These are phyloP conservation scores for Hericium erinaceus DNA, from an alignment of 768 basidiomycete genomes.

Conservation along the genomic window DNA sequence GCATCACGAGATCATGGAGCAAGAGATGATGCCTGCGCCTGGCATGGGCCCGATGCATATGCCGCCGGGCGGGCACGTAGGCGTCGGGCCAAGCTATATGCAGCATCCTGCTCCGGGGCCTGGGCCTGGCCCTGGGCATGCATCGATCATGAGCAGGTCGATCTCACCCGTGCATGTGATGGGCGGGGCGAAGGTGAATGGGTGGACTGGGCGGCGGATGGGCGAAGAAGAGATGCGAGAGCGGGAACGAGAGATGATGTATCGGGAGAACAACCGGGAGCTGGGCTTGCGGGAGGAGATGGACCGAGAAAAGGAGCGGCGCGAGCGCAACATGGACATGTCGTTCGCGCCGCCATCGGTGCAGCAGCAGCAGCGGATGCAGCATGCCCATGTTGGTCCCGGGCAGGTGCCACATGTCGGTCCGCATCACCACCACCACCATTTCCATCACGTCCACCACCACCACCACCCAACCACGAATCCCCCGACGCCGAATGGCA, in stretches of 20 bases:
- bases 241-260: conserved; percentile 5
- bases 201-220: conserved; percentile 1
- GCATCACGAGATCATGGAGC: conserved; percentile 8
- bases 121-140: background rate
- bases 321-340: conserved; percentile 19
- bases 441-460: conserved; percentile 25
- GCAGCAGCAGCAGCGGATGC: conserved; percentile 16
- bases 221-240: conserved; percentile 3
- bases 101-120: background rate
- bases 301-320: conserved; percentile 12
- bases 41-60: background rate
- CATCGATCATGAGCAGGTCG: background rate
- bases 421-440: conserved; percentile 23
- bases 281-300: conserved; percentile 15
- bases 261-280: conserved; percentile 10
- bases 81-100: background rate
- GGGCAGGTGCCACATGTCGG: conserved; percentile 11
- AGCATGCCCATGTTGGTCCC: conserved; percentile 8
- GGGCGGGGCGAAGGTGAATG: conserved; percentile 4
- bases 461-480: conserved; percentile 20
- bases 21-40: background rate
- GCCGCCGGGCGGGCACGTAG: background rate
- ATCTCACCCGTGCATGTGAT: background rate
- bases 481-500: conserved; percentile 7
- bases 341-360: conserved; percentile 13